Evolutionary conservation across 768 basidiomycete species (phyloP).

Genomic region (Dioszegia crocea): DNA sequence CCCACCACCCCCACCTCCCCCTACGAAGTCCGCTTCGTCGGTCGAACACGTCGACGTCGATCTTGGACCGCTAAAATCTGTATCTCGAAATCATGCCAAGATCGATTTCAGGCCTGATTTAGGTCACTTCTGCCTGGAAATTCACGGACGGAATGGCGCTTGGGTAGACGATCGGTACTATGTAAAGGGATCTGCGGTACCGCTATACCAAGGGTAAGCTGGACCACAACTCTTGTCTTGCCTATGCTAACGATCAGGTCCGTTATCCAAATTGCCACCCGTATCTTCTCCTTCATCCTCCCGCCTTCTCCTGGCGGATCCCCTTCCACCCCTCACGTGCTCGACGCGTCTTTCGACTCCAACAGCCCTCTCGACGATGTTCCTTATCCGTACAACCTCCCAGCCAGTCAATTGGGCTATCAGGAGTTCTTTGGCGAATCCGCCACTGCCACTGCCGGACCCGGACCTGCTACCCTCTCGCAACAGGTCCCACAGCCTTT

Average conservation of each 20-base stretch:
- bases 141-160: slow-evolving; percentile 93
- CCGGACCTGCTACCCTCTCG: slow-evolving; percentile 30
- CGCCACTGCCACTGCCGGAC: slow-evolving; percentile 12
- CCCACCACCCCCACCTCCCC: slow-evolving; percentile 32
- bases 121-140: slow-evolving; percentile 59
- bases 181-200: slow-evolving; percentile 78
- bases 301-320: slow-evolving; percentile 59
- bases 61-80: slow-evolving; percentile 91
- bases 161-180: slow-evolving; percentile 99
- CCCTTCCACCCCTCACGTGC: slow-evolving; percentile 22
- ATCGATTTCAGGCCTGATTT: slow-evolving; percentile 58
- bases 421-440: slow-evolving; percentile 40
- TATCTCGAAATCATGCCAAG: slow-evolving; percentile 92
- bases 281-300: slow-evolving; percentile 93
- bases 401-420: slow-evolving; percentile 28
- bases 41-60: slow-evolving; percentile 57
- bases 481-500: slow-evolving; percentile 30
- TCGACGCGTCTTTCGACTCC: slow-evolving; percentile 17
- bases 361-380: slow-evolving; percentile 26
- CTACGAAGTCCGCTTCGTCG: slow-evolving; percentile 16
- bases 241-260: slow-evolving; percentile 26
- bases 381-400: slow-evolving; percentile 38
- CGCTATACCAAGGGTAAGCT: slow-evolving; percentile 73
- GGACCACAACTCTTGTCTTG: not conserved
- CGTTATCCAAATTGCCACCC: slow-evolving; percentile 73